Evolutionary conservation across 352 stramenopile genomes (phyloP).

Genomic region (Globisporangium recalcitrans): DNA sequence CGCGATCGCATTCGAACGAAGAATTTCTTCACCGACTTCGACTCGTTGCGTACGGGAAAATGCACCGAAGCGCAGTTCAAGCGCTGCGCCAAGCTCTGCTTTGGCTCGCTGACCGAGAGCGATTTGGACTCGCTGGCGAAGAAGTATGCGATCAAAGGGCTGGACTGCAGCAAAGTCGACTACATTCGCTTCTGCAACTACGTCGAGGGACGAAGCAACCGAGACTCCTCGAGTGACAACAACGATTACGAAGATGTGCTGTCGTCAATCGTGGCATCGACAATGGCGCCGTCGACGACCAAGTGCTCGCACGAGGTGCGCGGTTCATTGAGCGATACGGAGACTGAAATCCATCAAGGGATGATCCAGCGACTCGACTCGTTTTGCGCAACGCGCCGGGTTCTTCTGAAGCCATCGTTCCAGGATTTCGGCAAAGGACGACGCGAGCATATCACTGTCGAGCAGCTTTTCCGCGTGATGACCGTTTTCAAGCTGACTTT

Average conservation of each 20-base stretch:
- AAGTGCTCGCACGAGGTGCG: conserved; percentile 65
- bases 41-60: conserved; percentile 66
- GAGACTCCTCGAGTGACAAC: conserved; percentile 18
- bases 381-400: conserved; percentile 50
- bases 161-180: conserved; percentile 58
- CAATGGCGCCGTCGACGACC: conserved; percentile 16
- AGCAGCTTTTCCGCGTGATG: conserved; percentile 82
- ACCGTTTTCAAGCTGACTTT: conserved; percentile 72
- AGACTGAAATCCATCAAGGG: conserved; percentile 33
- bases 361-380: conserved; percentile 64
- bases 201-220: conserved; percentile 43
- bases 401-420: conserved; percentile 78
- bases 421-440: conserved; percentile 77
- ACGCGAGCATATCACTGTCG: conserved; percentile 71
- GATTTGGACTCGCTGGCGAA: conserved; percentile 52
- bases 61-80: conserved; percentile 76
- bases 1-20: conserved; percentile 79
- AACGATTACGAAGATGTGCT: conserved; percentile 58
- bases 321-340: conserved; percentile 42
- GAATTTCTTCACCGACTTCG: conserved; percentile 84
- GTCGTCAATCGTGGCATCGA: conserved; percentile 28
- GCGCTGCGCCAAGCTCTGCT: conserved; percentile 75
- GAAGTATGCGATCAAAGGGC: conserved; percentile 48
- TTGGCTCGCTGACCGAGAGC: conserved; percentile 49
- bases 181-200: conserved; percentile 74